Evolutionary conservation across 371 early-diverging fungal species (phyloP).

Genomic region (Sporodiniella umbellata): DNA sequence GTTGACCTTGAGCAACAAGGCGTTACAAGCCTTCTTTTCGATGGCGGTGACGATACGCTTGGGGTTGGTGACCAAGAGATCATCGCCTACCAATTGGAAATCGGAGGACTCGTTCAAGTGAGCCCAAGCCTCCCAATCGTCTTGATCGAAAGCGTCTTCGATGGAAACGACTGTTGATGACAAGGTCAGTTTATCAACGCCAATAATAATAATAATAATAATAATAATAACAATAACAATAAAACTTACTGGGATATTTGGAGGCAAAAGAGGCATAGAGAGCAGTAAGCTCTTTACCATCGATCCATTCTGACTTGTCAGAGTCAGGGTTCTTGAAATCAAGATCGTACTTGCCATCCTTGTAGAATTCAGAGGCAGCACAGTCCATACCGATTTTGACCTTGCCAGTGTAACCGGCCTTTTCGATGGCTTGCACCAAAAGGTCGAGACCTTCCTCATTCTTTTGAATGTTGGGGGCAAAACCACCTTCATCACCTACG

Average conservation of each 20-base stretch:
- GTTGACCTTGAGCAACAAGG: conserved; percentile 98
- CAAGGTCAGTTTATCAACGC: too few relatives aligned
- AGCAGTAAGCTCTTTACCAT: conserved; percentile 82
- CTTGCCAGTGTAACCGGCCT: conserved; percentile 94
- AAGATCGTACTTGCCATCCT: conserved; percentile 94
- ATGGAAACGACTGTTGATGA: conserved; percentile 89
- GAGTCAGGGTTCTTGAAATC: conserved; percentile 95
- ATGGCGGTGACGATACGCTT: conserved; percentile 88
- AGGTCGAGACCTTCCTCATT: conserved; percentile 97
- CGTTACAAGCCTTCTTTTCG: conserved; percentile 95
- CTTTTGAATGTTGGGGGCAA: conserved; percentile 99
- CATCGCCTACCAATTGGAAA: conserved; percentile 98
- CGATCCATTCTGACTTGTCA: conserved; percentile 71
- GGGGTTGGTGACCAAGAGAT: conserved; percentile 98
- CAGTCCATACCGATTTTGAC: conserved; percentile 98
- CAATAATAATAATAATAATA: not conserved
- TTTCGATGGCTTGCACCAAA: conserved; percentile 84
- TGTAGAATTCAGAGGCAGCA: conserved; percentile 98
- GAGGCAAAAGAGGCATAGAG: conserved; percentile 84
- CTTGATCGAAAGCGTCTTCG: conserved; percentile 99
- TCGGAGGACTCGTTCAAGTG: conserved; percentile 68
- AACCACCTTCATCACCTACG: conserved; percentile 99
- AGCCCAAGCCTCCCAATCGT: conserved; percentile 95
- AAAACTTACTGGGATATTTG: conserved; percentile 80
- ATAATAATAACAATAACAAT: not conserved